Evolutionary conservation across 495 filamentous ascomycete genomes (phyloP).

Genomic region (Barbatosphaeria neglecta): DNA sequence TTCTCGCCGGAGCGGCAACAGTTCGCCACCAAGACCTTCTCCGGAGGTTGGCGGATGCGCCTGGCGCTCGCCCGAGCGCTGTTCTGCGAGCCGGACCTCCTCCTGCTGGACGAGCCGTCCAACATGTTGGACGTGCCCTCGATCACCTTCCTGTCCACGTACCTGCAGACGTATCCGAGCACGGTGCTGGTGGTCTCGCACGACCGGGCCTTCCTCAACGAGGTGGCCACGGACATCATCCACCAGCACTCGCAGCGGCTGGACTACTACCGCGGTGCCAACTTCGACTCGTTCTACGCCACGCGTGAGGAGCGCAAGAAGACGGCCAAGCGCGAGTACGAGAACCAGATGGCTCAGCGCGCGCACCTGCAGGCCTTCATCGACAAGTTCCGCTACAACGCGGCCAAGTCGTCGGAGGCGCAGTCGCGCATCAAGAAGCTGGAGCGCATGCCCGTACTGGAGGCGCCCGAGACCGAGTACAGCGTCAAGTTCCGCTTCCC

Average conservation of each 20-base stretch:
- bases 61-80: constrained; percentile 86
- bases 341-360: constrained; percentile 91
- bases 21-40: constrained; percentile 92
- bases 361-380: constrained; percentile 91
- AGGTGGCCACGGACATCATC: constrained; percentile 98
- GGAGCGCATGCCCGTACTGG: constrained; percentile 87
- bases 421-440: constrained; percentile 98
- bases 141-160: constrained; percentile 97
- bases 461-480: constrained; percentile 88
- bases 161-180: constrained; percentile 87
- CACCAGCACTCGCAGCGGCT: constrained; percentile 95
- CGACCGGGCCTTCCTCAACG: constrained; percentile 97
- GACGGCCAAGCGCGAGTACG: constrained; percentile 93
- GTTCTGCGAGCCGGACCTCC: constrained; percentile 95
- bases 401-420: constrained; percentile 95
- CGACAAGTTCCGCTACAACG: constrained; percentile 99
- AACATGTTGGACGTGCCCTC: constrained; percentile 99
- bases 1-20: constrained; percentile 93
- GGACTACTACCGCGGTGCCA: constrained; percentile 97
- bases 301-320: constrained; percentile 96
- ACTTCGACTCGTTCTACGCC: constrained; percentile 97
- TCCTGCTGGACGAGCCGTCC: constrained; percentile 96
- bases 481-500: constrained; percentile 96
- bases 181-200: constrained; percentile 96
- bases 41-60: constrained; percentile 99